phyloP scores from a whole-genome alignment of 345 rosid genomes.

The Ceriops tagal region DNA sequence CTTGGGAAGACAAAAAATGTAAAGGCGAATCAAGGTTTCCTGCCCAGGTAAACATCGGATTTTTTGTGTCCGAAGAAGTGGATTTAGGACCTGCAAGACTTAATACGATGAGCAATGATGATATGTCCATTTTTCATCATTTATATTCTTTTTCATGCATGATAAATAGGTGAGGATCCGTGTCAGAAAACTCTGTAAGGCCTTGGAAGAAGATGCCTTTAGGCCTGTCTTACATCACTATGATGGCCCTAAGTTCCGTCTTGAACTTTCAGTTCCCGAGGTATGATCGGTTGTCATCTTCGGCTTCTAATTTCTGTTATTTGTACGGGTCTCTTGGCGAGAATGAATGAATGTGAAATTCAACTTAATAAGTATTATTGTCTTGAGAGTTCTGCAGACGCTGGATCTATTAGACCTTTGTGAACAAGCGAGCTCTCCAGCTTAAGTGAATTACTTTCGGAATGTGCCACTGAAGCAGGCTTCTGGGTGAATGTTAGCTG shows the following conservation, averaged over 20 bases:
- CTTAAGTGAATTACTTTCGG: conserved; percentile 32
- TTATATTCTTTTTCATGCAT: background rate
- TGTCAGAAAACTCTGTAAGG: conserved; percentile 80
- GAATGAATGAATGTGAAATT: too few species aligned
- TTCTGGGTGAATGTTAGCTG: conserved; percentile 25
- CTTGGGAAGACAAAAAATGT: conserved; percentile 98
- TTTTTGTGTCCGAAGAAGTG: background rate
- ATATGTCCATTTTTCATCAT: background rate
- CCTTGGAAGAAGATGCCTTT: conserved; percentile 95
- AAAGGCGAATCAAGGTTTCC: conserved; percentile 99
- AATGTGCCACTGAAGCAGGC: conserved; percentile 22
- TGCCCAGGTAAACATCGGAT: conserved; percentile 64
- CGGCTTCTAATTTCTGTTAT: background rate
- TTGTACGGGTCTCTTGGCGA: background rate
- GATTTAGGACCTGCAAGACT: background rate
- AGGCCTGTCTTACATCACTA: conserved; percentile 96
- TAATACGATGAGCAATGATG: background rate
- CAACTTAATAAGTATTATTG: background rate
- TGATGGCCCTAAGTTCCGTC: conserved; percentile 94
- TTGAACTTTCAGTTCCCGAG: conserved; percentile 97
- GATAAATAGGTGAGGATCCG: conserved; percentile 68
- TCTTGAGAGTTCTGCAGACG: conserved; percentile 54
- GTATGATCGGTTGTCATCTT: conserved; percentile 27
- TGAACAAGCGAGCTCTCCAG: conserved; percentile 74
- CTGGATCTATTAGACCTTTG: conserved; percentile 84